Percentiles rank a stretch among this genome's conserved stretches.
phyloP scores from a whole-genome alignment of 768 basidiomycete species.

The Leucocoprinus leucothites region DNA sequence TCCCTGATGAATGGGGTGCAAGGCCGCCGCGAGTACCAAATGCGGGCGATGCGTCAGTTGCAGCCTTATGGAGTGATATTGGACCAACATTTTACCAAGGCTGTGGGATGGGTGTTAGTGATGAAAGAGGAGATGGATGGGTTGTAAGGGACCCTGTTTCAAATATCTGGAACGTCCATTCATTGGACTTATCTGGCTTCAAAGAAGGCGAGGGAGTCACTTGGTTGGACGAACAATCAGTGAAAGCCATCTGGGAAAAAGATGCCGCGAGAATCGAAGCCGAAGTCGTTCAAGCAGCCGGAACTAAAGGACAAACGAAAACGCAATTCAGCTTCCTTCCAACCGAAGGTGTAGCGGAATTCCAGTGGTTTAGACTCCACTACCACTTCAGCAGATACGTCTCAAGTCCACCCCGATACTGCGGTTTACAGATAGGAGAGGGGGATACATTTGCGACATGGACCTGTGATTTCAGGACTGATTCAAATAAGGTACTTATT shows the following conservation, averaged over 20 bases:
- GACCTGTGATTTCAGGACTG: slow-evolving; percentile 20
- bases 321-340: slow-evolving; percentile 23
- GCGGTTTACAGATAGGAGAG: slow-evolving; percentile 13
- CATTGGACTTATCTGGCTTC: slow-evolving; percentile 1
- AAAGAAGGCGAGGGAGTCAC: slow-evolving; percentile 12
- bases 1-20: slow-evolving; percentile 24
- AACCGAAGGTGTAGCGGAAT: slow-evolving; percentile 24
- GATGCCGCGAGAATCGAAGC: slow-evolving; percentile 36
- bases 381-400: slow-evolving; percentile 18
- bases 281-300: slow-evolving; percentile 21
- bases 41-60: slow-evolving; percentile 20
- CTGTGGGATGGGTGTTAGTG: slow-evolving; percentile 18
- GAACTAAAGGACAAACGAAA: background rate
- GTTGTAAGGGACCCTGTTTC: slow-evolving; percentile 26
- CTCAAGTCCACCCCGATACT: slow-evolving; percentile 13
- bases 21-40: slow-evolving; percentile 17
- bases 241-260: slow-evolving; percentile 30
- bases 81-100: slow-evolving; percentile 21
- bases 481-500: slow-evolving; percentile 15
- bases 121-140: slow-evolving; percentile 36
- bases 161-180: slow-evolving; percentile 33
- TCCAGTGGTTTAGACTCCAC: slow-evolving; percentile 22
- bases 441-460: slow-evolving; percentile 22
- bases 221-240: slow-evolving; percentile 29
- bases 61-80: slow-evolving; percentile 27